A percentile compares a stretch with the other conserved stretches of the same genome.
phyloP scores from a whole-genome alignment of 768 basidiomycete genomes.

The Paxillus ammoniavirescens region DNA sequence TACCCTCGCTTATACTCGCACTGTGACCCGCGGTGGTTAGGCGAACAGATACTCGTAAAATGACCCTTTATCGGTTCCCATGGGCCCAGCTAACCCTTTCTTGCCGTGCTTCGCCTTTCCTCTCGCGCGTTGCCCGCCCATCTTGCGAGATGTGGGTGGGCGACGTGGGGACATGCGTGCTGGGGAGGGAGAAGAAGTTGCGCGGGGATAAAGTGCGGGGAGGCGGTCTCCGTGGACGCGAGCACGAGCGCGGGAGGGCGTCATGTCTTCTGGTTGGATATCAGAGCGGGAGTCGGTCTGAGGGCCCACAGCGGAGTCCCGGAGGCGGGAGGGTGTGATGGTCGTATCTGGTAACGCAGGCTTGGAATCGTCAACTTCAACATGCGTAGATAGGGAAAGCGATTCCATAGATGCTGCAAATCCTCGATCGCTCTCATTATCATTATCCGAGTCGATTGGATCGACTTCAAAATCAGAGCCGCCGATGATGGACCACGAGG shows the following conservation, averaged over 20 bases:
- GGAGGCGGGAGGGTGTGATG: conserved; percentile 5
- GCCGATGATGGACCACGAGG: conserved; percentile 39
- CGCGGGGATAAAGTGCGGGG: conserved; percentile 33
- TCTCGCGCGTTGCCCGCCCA: conserved; percentile 11
- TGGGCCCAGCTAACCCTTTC: conserved; percentile 14
- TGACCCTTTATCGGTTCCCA: conserved; percentile 16
- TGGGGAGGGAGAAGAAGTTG: conserved; percentile 57
- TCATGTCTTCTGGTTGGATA: background rate
- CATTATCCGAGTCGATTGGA: conserved; percentile 26
- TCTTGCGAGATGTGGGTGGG: conserved; percentile 12
- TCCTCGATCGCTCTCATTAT: conserved; percentile 25
- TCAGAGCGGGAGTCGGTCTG: background rate
- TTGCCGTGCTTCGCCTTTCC: conserved; percentile 15
- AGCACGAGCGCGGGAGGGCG: conserved; percentile 18
- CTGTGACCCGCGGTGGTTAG: conserved; percentile 15
- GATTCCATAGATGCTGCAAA: conserved; percentile 36
- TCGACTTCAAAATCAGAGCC: conserved; percentile 32
- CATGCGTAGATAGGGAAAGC: conserved; percentile 32
- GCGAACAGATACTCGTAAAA: conserved; percentile 49
- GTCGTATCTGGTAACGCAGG: background rate
- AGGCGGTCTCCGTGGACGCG: conserved; percentile 28
- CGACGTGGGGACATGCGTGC: conserved; percentile 36
- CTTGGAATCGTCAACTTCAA: conserved; percentile 18
- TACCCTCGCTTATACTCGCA: too few species aligned
- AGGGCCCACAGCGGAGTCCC: background rate